Base-by-base conservation (phyloP, 257 asterid genomes). In the Solanum bulbocastanum region DNA sequence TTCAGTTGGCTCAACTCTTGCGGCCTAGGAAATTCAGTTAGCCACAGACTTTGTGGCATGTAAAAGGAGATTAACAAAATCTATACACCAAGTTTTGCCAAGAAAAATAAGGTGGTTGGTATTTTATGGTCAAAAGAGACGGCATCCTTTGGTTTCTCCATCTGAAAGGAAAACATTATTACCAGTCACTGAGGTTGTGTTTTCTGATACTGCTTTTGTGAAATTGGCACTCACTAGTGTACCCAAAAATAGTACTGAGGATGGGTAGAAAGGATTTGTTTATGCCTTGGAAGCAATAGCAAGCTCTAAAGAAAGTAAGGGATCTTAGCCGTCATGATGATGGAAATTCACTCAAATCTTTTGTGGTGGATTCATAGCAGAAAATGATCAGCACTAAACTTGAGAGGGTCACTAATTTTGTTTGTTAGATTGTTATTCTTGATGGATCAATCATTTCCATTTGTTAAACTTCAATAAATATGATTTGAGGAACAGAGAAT, bases 11-110 rank as follows among this genome's bases (percentile, higher is more conserved):
- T 92, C 99, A 2, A 92, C 96, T 10, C 44, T 97, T 75, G 84
- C 93, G 3, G 98, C 98, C 30, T 79, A 96, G 8, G 98, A 97
- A 68, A 95, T 95, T 49, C 93, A 89, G 13, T 92, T 98, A 10
- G 99, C 99, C 98, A 4, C 91, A 93, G 73, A 96, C 93, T 20
- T 97, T 98, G 99, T 97, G 98, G 98, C 99, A 97, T 32, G 92
- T 97, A 52, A 92, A 86, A 86, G 94, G 93, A 76, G 92, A 88
- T 22, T n/a, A 92, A 88, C 75, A 90, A 46, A 49, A 35, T 95
- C 66, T 95, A 96, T 86, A 92, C 95, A 0, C 86, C 90, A 27
- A 95, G 93, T 22, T 97, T 95, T 36, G 90, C 90, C 1, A 90
- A 87, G 75, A 94, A 92, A 40, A 96, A 96, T 88, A 92, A 97